Base-by-base conservation (phyloP, 108 stramenopile species). In the Licmophora abbreviata region DNA sequence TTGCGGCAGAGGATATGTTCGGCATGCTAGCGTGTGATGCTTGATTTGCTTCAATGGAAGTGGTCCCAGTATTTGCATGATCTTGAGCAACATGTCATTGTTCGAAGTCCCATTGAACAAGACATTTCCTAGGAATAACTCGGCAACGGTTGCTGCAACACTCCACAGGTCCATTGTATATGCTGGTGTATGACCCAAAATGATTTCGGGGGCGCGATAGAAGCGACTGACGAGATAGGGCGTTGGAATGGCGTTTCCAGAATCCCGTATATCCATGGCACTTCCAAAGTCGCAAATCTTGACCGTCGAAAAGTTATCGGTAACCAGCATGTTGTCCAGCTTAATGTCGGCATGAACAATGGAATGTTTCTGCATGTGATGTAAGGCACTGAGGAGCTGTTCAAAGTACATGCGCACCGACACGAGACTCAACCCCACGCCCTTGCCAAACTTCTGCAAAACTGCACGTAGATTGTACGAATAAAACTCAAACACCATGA, bases 171-270 rank as follows among this genome's bases (percentile, higher is more conserved):
- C 99, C 25, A 98, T 76, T 17, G 85, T 77, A 34, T 73, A 63
- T 61, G 94, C 89, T 49, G 95, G 95, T 35, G 80, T 56, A 27
- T 97, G 54, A 10, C 99, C 99, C 54, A 99, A 71, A 18, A 99
- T 94, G n/a, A 98, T 84, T 69, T 99, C 99, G 0, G 99, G 99
- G 0, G 97, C 92, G 26, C 99, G 87, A 58, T 99, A 99, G 57
- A 95, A 99, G 20, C 97, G 74, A n/a, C 87, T 88, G 5, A 98
- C 97, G 1, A 99, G 80, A 51, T 97, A 97, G 10, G 96, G 97
- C 9, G 99, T 94, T 2, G 93, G 85, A 28, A 83, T 76, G 44
- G 79, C 79, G 54, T 92, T 85, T 11, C 66, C 68, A 29, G 80
- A 87, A 1, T 49, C 62, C n/a, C n/a, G n/a, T 58, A 74, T 89